Base-by-base conservation (phyloP, 257 asterid species). In the Avicennia marina region DNA sequence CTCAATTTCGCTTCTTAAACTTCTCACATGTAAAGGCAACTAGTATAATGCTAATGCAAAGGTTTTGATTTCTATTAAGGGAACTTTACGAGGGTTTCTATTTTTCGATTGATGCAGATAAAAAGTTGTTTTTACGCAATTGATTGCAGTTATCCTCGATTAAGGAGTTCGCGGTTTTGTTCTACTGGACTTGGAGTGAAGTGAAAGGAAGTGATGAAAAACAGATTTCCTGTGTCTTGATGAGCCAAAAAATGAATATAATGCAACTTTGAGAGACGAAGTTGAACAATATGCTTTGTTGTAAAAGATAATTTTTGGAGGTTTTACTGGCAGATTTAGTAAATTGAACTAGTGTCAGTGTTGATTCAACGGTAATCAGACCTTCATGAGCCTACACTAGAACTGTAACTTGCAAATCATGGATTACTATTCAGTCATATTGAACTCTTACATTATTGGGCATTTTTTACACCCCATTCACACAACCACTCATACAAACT, bases 141-240 rank as follows among this genome's bases (percentile, higher is more conserved):
- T 22, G 29, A 19, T 15, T 24, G 39, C 38, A 38, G 17, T 47
- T 13, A 18, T 27, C 16, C 12, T n/a, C 25, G 34, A 42, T 33
- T 34, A 4, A 38, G 62, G n/a, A n/a, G n/a, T n/a, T n/a, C n/a
- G n/a, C n/a, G n/a, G 21, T 32, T 56, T 42, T 22, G 49, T 72
- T 25, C 25, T 57, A 61, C 31, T 31, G 40, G 34, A 22, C 15
- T 31, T 11, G 40, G 62, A 42, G 48, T n/a, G n/a, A n/a, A n/a
- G n/a, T n/a, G n/a, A n/a, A n/a, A n/a, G n/a, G n/a, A n/a, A n/a
- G n/a, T n/a, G n/a, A n/a, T n/a, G n/a, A n/a, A n/a, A n/a, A n/a
- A 44, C 41, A 57, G 3, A 22, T 39, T 38, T 25, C 41, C 21
- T 22, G 36, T 16, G 38, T 54, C 7, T 7, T 7, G 51, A 19